Percentiles rank a stretch among this genome's conserved stretches.
phyloP scores from a whole-genome alignment of 371 early-diverging fungal species.

The Apophysomyces sp. region DNA sequence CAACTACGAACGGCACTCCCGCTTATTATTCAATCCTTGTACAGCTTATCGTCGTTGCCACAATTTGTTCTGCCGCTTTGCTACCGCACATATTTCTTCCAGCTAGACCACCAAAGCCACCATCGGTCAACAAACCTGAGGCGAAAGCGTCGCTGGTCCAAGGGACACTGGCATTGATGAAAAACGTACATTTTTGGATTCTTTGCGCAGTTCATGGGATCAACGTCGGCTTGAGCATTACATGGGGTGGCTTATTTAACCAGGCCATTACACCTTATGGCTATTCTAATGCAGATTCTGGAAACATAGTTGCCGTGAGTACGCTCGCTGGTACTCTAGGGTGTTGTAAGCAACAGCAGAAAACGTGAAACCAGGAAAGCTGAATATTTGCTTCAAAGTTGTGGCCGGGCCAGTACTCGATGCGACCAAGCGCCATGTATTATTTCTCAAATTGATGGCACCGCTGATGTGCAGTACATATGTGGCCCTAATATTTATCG shows the following conservation, averaged over 20 bases:
- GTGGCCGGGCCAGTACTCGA: slow-evolving; percentile 53
- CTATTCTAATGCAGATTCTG: slow-evolving; percentile 57
- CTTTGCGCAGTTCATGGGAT: slow-evolving; percentile 55
- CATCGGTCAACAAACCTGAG: slow-evolving; percentile 6
- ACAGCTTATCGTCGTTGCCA: slow-evolving; percentile 52
- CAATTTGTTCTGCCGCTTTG: slow-evolving; percentile 39
- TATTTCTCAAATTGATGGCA: slow-evolving; percentile 45
- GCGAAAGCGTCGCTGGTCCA: slow-evolving; percentile 34
- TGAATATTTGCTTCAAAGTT: slow-evolving; percentile 17
- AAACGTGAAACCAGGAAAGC: neutral
- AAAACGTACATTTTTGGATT: slow-evolving; percentile 55
- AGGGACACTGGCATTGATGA: slow-evolving; percentile 45
- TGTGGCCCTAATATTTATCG: slow-evolving; percentile 50
- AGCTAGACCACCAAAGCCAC: slow-evolving; percentile 47
- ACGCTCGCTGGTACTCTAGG: slow-evolving; percentile 57
- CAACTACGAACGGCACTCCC: neutral
- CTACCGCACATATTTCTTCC: slow-evolving; percentile 52
- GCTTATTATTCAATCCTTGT: too few relatives aligned
- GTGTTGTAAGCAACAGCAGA: slow-evolving; percentile 31
- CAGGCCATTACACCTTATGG: slow-evolving; percentile 66
- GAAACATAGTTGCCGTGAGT: slow-evolving; percentile 57
- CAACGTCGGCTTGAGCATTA: slow-evolving; percentile 64
- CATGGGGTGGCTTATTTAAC: slow-evolving; percentile 60
- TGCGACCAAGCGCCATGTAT: slow-evolving; percentile 51
- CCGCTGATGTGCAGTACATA: slow-evolving; percentile 53